Evolutionary conservation across 306 rosid species (phyloP).

Genomic region (Gynostemma pentaphyllum): DNA sequence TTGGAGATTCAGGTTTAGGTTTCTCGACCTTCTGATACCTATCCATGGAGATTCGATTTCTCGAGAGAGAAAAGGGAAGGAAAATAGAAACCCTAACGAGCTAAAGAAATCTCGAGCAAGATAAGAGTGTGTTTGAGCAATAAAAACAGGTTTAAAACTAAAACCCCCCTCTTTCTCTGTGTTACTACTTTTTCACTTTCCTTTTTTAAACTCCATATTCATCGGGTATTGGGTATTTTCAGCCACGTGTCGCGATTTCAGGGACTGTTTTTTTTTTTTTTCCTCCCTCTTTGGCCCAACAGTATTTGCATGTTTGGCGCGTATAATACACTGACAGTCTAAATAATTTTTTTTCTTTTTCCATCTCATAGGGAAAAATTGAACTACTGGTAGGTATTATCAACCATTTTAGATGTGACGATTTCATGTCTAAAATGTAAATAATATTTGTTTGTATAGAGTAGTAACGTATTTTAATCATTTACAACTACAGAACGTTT

Average conservation of each 20-base stretch:
- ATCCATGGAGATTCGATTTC: constrained; percentile 46
- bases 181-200: too few species aligned
- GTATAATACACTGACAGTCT: neutral
- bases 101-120: neutral
- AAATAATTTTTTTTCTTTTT: neutral
- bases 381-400: too few species aligned
- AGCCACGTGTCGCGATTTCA: neutral
- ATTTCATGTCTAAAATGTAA: too few species aligned
- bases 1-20: constrained; percentile 68
- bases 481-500: too few species aligned
- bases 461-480: too few species aligned
- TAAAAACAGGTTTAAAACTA: neutral
- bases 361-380: too few species aligned
- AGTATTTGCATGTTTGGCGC: neutral
- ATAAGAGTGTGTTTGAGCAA: neutral
- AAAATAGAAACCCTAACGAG: constrained; percentile 11
- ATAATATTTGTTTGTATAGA: too few species aligned
- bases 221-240: neutral
- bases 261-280: neutral
- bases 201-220: neutral
- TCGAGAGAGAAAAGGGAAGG: neutral
- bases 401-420: too few species aligned
- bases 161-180: neutral
- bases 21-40: constrained; percentile 88
- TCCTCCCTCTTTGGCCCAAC: neutral